A percentile compares a stretch with the other conserved stretches of the same genome.
Conservation (phyloP, 2,329 filamentous ascomycete species). For the Trichoderma sp. region DNA sequence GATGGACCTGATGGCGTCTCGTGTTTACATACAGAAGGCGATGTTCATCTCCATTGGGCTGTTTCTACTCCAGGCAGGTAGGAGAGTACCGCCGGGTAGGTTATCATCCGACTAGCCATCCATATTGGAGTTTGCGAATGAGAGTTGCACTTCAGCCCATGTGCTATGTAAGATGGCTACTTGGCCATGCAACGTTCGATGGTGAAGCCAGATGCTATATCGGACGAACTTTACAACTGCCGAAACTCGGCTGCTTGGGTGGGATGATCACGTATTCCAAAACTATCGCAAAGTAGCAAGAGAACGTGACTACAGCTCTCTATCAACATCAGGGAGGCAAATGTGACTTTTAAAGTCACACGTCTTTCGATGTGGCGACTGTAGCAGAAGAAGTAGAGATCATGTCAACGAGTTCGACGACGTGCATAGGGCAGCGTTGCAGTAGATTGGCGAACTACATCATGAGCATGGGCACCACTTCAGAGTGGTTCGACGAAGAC, state of each 20-base stretch:
- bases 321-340: neutral
- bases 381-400: neutral
- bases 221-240: neutral
- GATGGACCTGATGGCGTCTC: neutral
- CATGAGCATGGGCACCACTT: neutral
- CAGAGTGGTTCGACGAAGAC: slow-evolving; percentile 1
- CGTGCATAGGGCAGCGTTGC: neutral
- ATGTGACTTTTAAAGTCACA: neutral
- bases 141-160: neutral
- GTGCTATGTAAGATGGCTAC: neutral
- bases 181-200: neutral
- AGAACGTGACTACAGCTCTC: neutral
- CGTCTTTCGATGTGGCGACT: neutral
- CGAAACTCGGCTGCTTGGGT: neutral
- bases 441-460: slow-evolving; percentile 3
- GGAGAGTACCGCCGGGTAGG: neutral
- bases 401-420: neutral
- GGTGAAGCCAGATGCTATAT: neutral
- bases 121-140: neutral
- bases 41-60: neutral
- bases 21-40: neutral
- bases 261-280: neutral
- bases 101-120: neutral
- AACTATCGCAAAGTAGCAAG: neutral
- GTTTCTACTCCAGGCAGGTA: neutral